Evolutionary conservation across 2,329 filamentous ascomycete genomes (phyloP).

Genomic region (Pseudogymnoascus sp.): DNA sequence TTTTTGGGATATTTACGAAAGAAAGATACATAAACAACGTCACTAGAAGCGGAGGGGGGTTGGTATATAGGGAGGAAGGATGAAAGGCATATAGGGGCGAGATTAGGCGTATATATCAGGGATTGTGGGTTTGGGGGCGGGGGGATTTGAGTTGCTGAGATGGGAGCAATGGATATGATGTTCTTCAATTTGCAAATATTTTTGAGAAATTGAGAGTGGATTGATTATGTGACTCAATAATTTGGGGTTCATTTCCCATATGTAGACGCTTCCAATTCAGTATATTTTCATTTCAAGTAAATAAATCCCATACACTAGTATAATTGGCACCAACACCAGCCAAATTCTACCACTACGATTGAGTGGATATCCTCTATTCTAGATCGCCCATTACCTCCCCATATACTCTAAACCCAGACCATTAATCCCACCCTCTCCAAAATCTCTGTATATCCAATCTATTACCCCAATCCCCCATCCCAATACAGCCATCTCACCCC

Average conservation of each 20-base stretch:
- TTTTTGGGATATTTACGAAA: neutral
- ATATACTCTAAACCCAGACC: neutral
- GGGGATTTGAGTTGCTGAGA: neutral
- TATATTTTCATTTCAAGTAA: neutral
- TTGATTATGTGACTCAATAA: neutral
- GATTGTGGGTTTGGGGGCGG: neutral
- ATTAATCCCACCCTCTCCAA: neutral
- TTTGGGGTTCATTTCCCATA: neutral
- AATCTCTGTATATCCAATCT: neutral
- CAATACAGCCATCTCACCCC: neutral
- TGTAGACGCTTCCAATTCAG: neutral
- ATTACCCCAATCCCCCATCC: neutral
- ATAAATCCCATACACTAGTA: neutral
- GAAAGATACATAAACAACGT: neutral
- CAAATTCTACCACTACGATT: neutral
- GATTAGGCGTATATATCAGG: neutral
- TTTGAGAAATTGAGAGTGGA: neutral
- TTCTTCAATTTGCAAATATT: neutral
- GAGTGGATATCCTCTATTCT: neutral
- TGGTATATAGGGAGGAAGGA: neutral
- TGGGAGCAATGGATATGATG: neutral
- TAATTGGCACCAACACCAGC: neutral
- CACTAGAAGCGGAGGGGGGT: neutral
- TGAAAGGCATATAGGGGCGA: neutral
- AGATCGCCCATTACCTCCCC: neutral